These are phyloP conservation scores for Moesziomyces sp. DNA, from an alignment of 1,284 basidiomycete genomes.

Conservation along the genomic window DNA sequence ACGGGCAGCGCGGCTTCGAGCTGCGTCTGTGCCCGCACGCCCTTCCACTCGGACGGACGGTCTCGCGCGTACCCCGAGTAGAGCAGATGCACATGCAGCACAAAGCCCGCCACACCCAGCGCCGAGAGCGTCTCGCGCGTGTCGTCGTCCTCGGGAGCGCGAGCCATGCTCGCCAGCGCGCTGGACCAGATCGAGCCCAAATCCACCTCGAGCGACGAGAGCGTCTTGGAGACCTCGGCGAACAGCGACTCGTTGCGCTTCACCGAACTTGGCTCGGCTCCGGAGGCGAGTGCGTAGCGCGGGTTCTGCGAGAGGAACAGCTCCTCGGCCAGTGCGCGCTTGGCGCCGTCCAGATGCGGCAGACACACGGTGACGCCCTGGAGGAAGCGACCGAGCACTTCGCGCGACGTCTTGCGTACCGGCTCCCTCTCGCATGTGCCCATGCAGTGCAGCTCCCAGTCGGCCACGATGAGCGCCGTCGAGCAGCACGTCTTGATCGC, in stretches of 20 bases:
- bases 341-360: slow-evolving; percentile 27
- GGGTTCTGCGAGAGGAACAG: slow-evolving; percentile 23
- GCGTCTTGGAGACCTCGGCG: slow-evolving; percentile 43
- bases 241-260: slow-evolving; percentile 35
- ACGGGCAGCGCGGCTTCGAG: slow-evolving; percentile 42
- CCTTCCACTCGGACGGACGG: slow-evolving; percentile 36
- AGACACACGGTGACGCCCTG: slow-evolving; percentile 37
- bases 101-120: slow-evolving; percentile 32
- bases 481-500: slow-evolving; percentile 37
- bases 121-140: slow-evolving; percentile 27
- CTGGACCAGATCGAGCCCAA: slow-evolving; percentile 33
- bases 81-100: slow-evolving; percentile 35
- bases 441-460: slow-evolving; percentile 40
- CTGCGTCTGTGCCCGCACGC: slow-evolving; percentile 26
- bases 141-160: slow-evolving; percentile 28
- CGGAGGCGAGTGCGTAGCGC: slow-evolving; percentile 18
- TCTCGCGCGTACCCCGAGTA: slow-evolving; percentile 36
- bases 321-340: slow-evolving; percentile 29
- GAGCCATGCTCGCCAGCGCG: slow-evolving; percentile 26
- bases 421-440: slow-evolving; percentile 22
- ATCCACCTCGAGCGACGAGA: slow-evolving; percentile 36
- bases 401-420: slow-evolving; percentile 23
- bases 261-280: slow-evolving; percentile 14
- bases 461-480: slow-evolving; percentile 31
- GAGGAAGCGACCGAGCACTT: slow-evolving; percentile 33